These are phyloP conservation scores for Fusarium equiseti DNA, from an alignment of 2,329 filamentous ascomycete species.

Conservation along the genomic window DNA sequence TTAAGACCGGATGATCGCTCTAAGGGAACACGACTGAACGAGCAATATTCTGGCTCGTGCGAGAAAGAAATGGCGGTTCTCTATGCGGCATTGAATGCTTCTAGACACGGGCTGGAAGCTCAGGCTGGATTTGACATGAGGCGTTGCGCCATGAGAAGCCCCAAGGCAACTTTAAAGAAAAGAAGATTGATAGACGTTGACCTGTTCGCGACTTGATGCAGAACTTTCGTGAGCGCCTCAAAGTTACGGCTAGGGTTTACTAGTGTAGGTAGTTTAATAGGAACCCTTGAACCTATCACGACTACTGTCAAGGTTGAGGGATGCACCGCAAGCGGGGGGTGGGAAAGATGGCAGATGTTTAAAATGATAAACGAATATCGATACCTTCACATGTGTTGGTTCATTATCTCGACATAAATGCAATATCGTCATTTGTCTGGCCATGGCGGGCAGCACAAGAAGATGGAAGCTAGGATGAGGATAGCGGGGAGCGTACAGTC, in stretches of 20 bases:
- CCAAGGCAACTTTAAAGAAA: slow-evolving; percentile 20
- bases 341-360: slow-evolving; percentile 6
- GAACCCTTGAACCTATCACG: slow-evolving; percentile 30
- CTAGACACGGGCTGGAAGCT: slow-evolving; percentile 33
- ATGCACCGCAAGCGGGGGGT: slow-evolving; percentile 14
- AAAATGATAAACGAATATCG: slow-evolving; percentile 2
- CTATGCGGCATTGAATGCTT: slow-evolving; percentile 19
- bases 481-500: slow-evolving; percentile 19
- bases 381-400: slow-evolving; percentile 4
- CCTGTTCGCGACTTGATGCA: slow-evolving; percentile 11
- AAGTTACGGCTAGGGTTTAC: slow-evolving; percentile 3
- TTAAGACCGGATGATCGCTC: not conserved
- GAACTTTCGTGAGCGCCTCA: slow-evolving; percentile 15
- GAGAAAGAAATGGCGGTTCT: not conserved
- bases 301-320: slow-evolving; percentile 5
- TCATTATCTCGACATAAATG: slow-evolving; percentile 6
- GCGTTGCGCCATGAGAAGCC: slow-evolving; percentile 16
- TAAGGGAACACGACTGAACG: not conserved
- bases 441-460: not conserved
- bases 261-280: not conserved
- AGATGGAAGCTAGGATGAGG: slow-evolving; percentile 26
- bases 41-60: slow-evolving; percentile 10
- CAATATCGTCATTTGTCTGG: slow-evolving; percentile 13
- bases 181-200: slow-evolving; percentile 9
- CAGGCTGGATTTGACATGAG: slow-evolving; percentile 24